These are phyloP conservation scores for Suzukiozyma palmioleophila DNA, from an alignment of 1,139 yeast genomes.

Conservation along the genomic window DNA sequence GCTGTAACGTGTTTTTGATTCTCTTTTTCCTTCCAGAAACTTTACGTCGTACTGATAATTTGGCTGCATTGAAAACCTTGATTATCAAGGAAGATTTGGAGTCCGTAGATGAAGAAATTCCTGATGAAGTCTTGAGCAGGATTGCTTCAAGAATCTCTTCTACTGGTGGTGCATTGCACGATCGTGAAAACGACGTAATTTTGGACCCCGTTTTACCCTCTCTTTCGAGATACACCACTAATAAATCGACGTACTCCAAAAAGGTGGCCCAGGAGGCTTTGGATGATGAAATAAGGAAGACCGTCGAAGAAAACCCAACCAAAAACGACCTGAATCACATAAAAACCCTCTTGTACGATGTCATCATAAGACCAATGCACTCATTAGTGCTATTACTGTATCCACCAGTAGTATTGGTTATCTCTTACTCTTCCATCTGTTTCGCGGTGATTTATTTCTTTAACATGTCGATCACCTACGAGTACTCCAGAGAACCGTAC, in stretches of 20 bases:
- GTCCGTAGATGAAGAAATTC: conserved; percentile 4
- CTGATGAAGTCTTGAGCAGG: conserved; percentile 15
- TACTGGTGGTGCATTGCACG: conserved; percentile 2
- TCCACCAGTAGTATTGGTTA: conserved; percentile 71
- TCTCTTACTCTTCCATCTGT: conserved; percentile 60
- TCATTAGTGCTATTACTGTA: conserved; percentile 51
- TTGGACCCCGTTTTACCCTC: conserved; percentile 39
- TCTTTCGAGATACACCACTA: conserved; percentile 32
- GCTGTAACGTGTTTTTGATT: conserved; percentile 46
- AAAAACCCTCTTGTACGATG: conserved; percentile 30
- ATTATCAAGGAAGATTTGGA: conserved; percentile 13
- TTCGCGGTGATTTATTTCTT: conserved; percentile 69
- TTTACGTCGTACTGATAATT: conserved; percentile 49
- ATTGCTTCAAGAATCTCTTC: conserved; percentile 10
- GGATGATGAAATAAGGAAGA: conserved; percentile 18
- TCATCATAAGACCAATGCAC: conserved; percentile 45
- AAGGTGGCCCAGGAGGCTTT: conserved; percentile 22
- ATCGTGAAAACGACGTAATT: conserved; percentile 24
- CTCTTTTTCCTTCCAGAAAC: conserved; percentile 73
- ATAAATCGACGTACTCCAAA: conserved; percentile 30
- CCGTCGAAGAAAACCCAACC: conserved; percentile 10
- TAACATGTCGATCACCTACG: conserved; percentile 67
- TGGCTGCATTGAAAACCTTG: conserved; percentile 45
- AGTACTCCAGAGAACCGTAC: conserved; percentile 64
- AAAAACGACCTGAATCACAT: conserved; percentile 4